Evolutionary conservation across 1,139 yeast species (phyloP).

Genomic region (Hyphopichia fennica): DNA sequence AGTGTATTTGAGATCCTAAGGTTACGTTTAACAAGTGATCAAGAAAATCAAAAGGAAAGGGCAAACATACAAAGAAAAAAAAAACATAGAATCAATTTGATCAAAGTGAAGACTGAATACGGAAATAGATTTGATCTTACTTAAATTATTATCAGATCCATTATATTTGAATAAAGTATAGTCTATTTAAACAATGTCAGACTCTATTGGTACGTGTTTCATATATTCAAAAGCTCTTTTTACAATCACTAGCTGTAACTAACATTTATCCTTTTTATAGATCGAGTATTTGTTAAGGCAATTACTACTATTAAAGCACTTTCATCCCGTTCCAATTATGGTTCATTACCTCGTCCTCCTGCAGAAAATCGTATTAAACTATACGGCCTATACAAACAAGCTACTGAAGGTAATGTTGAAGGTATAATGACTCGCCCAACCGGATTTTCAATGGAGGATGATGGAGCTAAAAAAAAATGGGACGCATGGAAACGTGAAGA

Average conservation of each 20-base stretch:
- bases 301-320: conserved; percentile 75
- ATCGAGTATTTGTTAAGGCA: conserved; percentile 79
- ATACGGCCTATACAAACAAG: conserved; percentile 84
- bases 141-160: no score
- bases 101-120: no score
- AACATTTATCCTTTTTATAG: conserved; percentile 30
- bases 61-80: no score
- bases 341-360: conserved; percentile 80
- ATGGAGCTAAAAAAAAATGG: conserved; percentile 73
- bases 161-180: background rate
- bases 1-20: no score
- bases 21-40: no score
- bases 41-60: no score
- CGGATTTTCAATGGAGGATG: conserved; percentile 61
- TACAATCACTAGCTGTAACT: background rate
- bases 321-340: conserved; percentile 66
- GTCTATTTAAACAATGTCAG: conserved; percentile 28
- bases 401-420: conserved; percentile 81
- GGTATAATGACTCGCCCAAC: conserved; percentile 66
- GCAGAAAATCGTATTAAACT: conserved; percentile 66
- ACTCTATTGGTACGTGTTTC: conserved; percentile 44
- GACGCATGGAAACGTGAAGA: conserved; percentile 83
- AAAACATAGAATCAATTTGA: no score
- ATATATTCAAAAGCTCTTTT: conserved; percentile 1
- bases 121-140: no score